These are phyloP conservation scores for Hansenula lynferdii DNA, from an alignment of 1,139 yeast species.

Conservation along the genomic window DNA sequence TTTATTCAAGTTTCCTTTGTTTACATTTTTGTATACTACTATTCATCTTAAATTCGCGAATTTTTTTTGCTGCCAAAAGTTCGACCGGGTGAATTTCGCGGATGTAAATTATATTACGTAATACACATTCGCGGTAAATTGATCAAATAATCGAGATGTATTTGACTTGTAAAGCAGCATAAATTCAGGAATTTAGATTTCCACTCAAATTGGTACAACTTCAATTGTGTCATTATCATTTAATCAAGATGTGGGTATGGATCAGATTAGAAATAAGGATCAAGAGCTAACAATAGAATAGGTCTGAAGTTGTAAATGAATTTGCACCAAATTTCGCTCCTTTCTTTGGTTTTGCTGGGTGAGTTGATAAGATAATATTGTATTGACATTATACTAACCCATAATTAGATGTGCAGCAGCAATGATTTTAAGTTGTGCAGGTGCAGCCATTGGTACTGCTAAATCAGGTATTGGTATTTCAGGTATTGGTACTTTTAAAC, in stretches of 20 bases:
- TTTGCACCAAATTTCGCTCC: constrained; percentile 88
- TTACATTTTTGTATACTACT: too few species aligned
- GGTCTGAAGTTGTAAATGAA: constrained; percentile 37
- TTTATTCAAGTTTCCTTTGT: neutral
- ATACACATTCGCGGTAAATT: too few species aligned
- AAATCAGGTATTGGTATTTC: constrained; percentile 97
- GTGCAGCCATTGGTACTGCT: constrained; percentile 98
- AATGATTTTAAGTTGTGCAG: constrained; percentile 83
- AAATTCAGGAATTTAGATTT: too few species aligned
- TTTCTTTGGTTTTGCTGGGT: constrained; percentile 90
- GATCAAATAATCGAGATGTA: too few species aligned
- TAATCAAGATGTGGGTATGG: too few species aligned
- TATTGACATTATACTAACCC: constrained; percentile 4
- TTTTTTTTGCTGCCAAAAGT: too few species aligned
- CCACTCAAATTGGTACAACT: too few species aligned
- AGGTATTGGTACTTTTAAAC: constrained; percentile 83
- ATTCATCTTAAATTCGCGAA: too few species aligned
- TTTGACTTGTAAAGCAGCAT: too few species aligned
- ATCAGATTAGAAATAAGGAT: neutral
- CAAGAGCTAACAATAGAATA: constrained; percentile 7
- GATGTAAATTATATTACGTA: too few species aligned
- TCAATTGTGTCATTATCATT: too few species aligned
- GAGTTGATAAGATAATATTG: constrained; percentile 17
- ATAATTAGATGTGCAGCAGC: constrained; percentile 70
- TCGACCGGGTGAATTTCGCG: too few species aligned